Base-by-base conservation (phyloP, 257 asterid genomes). In the Avicennia marina region DNA sequence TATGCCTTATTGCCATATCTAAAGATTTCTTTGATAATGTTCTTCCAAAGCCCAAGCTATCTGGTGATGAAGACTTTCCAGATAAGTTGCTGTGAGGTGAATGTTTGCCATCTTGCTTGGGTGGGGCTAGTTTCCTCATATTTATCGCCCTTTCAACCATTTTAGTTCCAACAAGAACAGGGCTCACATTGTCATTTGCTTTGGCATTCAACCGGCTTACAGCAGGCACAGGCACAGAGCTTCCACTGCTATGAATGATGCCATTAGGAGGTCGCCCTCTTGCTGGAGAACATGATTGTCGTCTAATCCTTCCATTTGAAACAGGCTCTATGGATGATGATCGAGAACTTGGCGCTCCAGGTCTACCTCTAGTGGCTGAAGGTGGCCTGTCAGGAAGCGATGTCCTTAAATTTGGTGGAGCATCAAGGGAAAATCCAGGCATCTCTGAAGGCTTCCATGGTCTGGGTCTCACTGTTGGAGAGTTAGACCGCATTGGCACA, bases 1-100 rank as follows among this genome's bases (percentile, higher is more conserved):
- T 93, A 59, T 93, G 97, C 59, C 99, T 73, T 45, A 93, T 93
- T 49, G 99, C 99, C 99, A 93, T 93, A 71, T 93, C 99, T 64
- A 93, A 71, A 27, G 99, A 93, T 72, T 89, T 93, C 86, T 89
- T 89, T 8, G 99, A 93, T 16, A 93, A 89, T 24, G 87, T 83
- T 78, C 99, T 84, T 55, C 99, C 97, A 60, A 93, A 89, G 15
- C 97, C 99, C 16, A 83, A 63, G 76, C 95, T 83, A 64, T 89
- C 98, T 12, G 97, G 97, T 13, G 97, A 88, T 7, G 89, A 78
- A 51, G 95, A 80, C 74, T 90, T 90, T 17, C 85, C 96, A 27
- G 96, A 90, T 68, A 85, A 76, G 76, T 84, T 88, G 68, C 96
- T 80, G 50, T 58, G 78, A 16, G 95, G 97, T 1, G 97, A 89